Base-by-base conservation (phyloP, 176 grass and related monocot genomes). In the Ensete ventricosum region DNA sequence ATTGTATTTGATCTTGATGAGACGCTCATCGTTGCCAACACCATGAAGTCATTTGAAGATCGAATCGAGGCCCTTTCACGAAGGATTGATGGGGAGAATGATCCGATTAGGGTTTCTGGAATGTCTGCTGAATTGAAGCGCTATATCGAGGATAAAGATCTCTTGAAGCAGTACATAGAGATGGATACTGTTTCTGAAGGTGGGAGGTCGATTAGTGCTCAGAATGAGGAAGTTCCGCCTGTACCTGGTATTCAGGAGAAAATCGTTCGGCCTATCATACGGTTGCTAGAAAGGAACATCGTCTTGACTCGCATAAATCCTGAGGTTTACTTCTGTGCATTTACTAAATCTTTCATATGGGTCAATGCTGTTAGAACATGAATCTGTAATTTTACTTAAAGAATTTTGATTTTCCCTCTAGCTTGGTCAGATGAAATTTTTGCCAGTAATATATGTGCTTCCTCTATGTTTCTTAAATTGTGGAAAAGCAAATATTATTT, bases 1-100 rank as follows among this genome's bases (percentile, higher is more conserved):
- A 99, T 99, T 27, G 96, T 99, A 52, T 99, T 99, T 70, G 96
- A 99, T 76, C 90, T 99, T 21, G 96, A 99, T 25, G 96, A 99
- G 55, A 99, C 91, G 49, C 90, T 99, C 53, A 94, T 99, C 26
- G 91, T 99, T n/a, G 96, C 96, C 19, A 99, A 99, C 79, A 99
- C 96, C 14, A 94, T 94, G 91, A 94, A 79, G 66, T 91, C 96
- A 23, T 99, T 99, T 17, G 96, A 95, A 73, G 79, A 83, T n/a
- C 81, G 79, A 27, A 94, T 94, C 5, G 88, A 91, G 8, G 74
- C 74, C 5, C 86, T 99, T 23, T 94, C 91, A 80, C 76, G 76
- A 17, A 84, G 73, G 52, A 99, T 99, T 60, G 96, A 91, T 43
- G 65, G 51, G 1, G 96, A 94, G 72, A 88, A 91, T 9, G 96